These are phyloP conservation scores for Quercus engelmannii DNA, from an alignment of 306 rosid species.

Conservation along the genomic window DNA sequence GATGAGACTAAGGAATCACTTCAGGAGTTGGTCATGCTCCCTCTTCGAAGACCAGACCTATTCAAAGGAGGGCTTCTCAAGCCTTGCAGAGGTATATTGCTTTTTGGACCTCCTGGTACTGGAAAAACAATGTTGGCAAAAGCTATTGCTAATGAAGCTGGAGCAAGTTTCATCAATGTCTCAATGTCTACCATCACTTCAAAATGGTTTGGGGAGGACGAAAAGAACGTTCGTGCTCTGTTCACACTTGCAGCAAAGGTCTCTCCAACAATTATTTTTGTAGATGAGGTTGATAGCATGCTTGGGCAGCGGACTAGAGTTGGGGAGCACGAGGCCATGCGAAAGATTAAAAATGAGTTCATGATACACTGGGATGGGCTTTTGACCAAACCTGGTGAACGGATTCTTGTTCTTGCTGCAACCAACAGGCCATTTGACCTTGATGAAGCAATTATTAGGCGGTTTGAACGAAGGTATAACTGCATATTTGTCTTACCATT, in stretches of 20 bases:
- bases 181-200: slow-evolving; percentile 79
- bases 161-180: slow-evolving; percentile 81
- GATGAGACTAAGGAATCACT: slow-evolving; percentile 77
- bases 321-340: slow-evolving; percentile 71
- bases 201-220: slow-evolving; percentile 74
- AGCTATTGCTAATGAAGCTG: slow-evolving; percentile 83
- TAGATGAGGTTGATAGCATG: slow-evolving; percentile 89
- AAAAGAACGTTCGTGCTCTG: slow-evolving; percentile 71
- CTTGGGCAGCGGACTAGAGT: slow-evolving; percentile 79
- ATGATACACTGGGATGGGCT: slow-evolving; percentile 89
- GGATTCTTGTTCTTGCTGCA: slow-evolving; percentile 74
- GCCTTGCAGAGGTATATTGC: slow-evolving; percentile 79
- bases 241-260: slow-evolving; percentile 82
- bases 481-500: background rate
- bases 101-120: slow-evolving; percentile 87
- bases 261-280: slow-evolving; percentile 73
- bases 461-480: slow-evolving; percentile 72
- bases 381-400: slow-evolving; percentile 52
- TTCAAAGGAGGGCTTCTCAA: slow-evolving; percentile 72
- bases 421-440: slow-evolving; percentile 89
- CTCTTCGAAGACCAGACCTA: slow-evolving; percentile 78
- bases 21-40: slow-evolving; percentile 81
- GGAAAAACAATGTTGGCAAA: slow-evolving; percentile 88
- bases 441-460: slow-evolving; percentile 85
- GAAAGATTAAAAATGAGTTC: slow-evolving; percentile 82